A percentile compares a stretch with the other conserved stretches of the same genome.
Conservation (phyloP, 768 basidiomycete genomes). For the Hygrocybe punicea region DNA sequence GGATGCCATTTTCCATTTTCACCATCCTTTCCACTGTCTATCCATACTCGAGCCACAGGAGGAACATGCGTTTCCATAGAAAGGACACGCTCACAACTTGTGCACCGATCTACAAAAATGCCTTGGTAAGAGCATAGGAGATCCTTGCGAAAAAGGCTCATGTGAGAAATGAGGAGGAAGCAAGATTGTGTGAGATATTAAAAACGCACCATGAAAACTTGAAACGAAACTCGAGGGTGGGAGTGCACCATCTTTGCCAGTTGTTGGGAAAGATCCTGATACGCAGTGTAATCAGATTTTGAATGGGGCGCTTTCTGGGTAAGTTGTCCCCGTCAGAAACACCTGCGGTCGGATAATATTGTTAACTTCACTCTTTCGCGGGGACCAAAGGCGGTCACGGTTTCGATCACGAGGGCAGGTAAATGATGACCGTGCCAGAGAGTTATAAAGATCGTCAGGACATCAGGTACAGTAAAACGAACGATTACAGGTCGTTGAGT, state of each 20-base stretch:
- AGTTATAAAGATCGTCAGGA: slow-evolving; percentile 62
- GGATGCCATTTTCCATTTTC: slow-evolving; percentile 45
- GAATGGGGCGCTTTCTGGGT: slow-evolving; percentile 63
- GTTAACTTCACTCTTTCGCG: slow-evolving; percentile 55
- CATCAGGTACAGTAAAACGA: slow-evolving; percentile 61
- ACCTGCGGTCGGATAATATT: slow-evolving; percentile 1
- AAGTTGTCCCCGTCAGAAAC: neutral
- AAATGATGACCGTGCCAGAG: slow-evolving; percentile 38
- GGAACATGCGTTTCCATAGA: slow-evolving; percentile 70
- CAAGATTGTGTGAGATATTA: neutral
- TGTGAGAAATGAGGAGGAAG: neutral
- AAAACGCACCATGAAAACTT: slow-evolving; percentile 49
- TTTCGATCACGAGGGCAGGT: slow-evolving; percentile 51
- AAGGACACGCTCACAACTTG: slow-evolving; percentile 59
- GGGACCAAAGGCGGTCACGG: slow-evolving; percentile 66
- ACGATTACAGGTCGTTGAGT: slow-evolving; percentile 41
- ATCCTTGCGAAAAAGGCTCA: slow-evolving; percentile 31
- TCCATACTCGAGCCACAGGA: slow-evolving; percentile 62
- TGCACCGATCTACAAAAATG: slow-evolving; percentile 61
- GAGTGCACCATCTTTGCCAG: slow-evolving; percentile 57
- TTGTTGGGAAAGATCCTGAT: slow-evolving; percentile 64
- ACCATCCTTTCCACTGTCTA: slow-evolving; percentile 10
- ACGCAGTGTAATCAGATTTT: slow-evolving; percentile 64
- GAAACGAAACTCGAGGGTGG: slow-evolving; percentile 51
- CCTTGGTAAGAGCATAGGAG: slow-evolving; percentile 55